These are phyloP conservation scores for Xylariaceae sp. DNA, from an alignment of 2,329 filamentous ascomycete genomes.

Conservation along the genomic window DNA sequence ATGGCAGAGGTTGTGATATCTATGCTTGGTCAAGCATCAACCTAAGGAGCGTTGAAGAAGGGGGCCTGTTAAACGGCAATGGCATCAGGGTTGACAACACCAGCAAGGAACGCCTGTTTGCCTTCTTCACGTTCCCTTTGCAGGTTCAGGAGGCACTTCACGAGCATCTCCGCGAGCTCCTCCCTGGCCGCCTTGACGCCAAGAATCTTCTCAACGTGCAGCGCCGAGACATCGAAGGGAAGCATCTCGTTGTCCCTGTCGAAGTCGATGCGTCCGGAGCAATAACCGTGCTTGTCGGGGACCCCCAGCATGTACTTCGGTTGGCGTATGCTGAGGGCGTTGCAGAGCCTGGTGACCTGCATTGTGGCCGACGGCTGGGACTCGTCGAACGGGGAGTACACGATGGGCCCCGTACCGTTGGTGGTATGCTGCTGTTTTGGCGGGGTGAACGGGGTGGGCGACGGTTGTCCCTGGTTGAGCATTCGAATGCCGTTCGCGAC, in stretches of 20 bases:
- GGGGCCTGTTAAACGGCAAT: too few species aligned
- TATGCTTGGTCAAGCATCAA: not conserved
- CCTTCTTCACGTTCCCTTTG: slow-evolving; percentile 16
- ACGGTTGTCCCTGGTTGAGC: not conserved
- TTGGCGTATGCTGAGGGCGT: slow-evolving; percentile 28
- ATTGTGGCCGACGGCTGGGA: slow-evolving; percentile 18
- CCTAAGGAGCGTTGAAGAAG: too few species aligned
- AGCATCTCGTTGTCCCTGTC: slow-evolving; percentile 9
- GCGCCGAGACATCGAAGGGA: slow-evolving; percentile 10
- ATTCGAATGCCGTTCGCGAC: slow-evolving; percentile 11
- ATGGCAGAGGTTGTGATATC: not conserved
- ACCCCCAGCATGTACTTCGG: slow-evolving; percentile 35
- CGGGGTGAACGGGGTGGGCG: not conserved
- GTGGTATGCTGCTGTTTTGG: too few species aligned
- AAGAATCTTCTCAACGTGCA: slow-evolving; percentile 26
- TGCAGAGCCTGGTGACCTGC: slow-evolving; percentile 33
- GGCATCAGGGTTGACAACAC: too few species aligned
- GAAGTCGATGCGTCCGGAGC: slow-evolving; percentile 31
- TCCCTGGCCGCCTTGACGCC: slow-evolving; percentile 36
- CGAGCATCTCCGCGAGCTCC: slow-evolving; percentile 37
- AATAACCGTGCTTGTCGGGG: slow-evolving; percentile 28
- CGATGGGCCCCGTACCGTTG: slow-evolving; percentile 2
- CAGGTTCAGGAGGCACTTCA: slow-evolving; percentile 33
- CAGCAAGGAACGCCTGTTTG: slow-evolving; percentile 3
- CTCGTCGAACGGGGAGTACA: slow-evolving; percentile 19